A percentile compares a stretch with the other conserved stretches of the same genome.
Evolutionary conservation across 805 yeast species (phyloP).

Genomic region (Scheffersomyces stipitis): DNA sequence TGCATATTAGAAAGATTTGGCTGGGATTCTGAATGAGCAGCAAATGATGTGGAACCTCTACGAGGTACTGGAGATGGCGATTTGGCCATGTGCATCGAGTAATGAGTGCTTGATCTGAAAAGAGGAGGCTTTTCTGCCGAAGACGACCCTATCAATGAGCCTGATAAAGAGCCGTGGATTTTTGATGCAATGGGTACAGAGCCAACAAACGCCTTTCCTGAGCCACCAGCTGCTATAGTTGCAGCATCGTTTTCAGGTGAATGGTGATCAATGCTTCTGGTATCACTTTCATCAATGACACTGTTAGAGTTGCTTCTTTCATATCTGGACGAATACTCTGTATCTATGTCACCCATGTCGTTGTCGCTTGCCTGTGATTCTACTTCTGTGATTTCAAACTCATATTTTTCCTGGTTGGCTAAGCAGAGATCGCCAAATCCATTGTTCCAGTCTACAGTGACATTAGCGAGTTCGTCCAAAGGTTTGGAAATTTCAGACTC

Average conservation of each 20-base stretch:
- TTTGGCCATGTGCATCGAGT: constrained; percentile 13
- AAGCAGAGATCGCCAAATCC: constrained; percentile 50
- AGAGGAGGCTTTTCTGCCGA: constrained; percentile 21
- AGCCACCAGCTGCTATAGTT: not conserved
- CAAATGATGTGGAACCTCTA: constrained; percentile 11
- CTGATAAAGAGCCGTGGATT: constrained; percentile 1
- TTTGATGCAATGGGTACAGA: constrained; percentile 16
- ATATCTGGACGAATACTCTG: not conserved
- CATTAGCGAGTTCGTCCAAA: constrained; percentile 51
- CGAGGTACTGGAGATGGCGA: constrained; percentile 23
- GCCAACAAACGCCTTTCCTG: constrained; percentile 9
- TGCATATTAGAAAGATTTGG: constrained; percentile 4
- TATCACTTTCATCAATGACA: constrained; percentile 3
- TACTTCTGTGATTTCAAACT: constrained; percentile 28
- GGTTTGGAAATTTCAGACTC: constrained; percentile 30
- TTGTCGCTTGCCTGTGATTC: constrained; percentile 11
- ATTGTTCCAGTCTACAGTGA: constrained; percentile 59
- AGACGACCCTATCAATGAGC: constrained; percentile 12
- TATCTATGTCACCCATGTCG: constrained; percentile 10
- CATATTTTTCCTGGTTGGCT: constrained; percentile 49
- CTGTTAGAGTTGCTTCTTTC: constrained; percentile 1
- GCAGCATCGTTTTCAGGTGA: not conserved
- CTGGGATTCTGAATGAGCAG: constrained; percentile 1
- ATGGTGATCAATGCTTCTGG: constrained; percentile 3
- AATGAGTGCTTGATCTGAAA: constrained; percentile 18